phyloP scores from a whole-genome alignment of 352 stramenopile genomes.

The Phytopythium mirpurense region DNA sequence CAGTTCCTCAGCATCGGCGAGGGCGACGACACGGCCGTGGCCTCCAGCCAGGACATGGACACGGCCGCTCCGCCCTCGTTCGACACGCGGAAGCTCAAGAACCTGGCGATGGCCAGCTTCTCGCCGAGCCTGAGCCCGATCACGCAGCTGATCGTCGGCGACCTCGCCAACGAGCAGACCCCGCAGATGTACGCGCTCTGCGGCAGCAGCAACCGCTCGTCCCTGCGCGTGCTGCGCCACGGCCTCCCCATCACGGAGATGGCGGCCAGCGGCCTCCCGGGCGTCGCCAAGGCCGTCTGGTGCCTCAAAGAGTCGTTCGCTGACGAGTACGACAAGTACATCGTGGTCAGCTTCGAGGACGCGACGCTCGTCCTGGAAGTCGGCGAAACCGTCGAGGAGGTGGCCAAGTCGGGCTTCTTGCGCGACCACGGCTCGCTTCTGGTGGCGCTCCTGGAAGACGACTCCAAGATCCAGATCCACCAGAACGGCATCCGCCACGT shows the following conservation, averaged over 20 bases:
- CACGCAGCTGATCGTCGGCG: slow-evolving; percentile 94
- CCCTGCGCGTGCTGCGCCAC: slow-evolving; percentile 94
- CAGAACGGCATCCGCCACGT: slow-evolving; percentile 95
- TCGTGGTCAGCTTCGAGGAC: slow-evolving; percentile 99
- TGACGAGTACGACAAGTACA: slow-evolving; percentile 89
- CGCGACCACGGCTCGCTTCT: slow-evolving; percentile 94
- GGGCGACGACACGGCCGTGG: slow-evolving; percentile 78
- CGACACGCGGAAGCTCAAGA: slow-evolving; percentile 83
- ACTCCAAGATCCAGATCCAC: slow-evolving; percentile 96
- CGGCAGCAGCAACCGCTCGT: slow-evolving; percentile 90
- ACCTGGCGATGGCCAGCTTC: slow-evolving; percentile 75
- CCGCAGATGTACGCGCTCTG: slow-evolving; percentile 97
- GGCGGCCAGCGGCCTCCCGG: slow-evolving; percentile 93
- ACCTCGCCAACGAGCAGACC: slow-evolving; percentile 93
- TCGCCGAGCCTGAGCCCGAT: slow-evolving; percentile 90
- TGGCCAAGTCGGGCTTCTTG: slow-evolving; percentile 94
- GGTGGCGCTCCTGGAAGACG: slow-evolving; percentile 92
- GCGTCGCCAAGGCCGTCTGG: slow-evolving; percentile 94
- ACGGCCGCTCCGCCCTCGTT: slow-evolving; percentile 61
- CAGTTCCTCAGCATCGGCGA: slow-evolving; percentile 97
- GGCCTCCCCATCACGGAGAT: slow-evolving; percentile 96
- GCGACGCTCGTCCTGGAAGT: slow-evolving; percentile 97
- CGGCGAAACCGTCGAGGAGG: slow-evolving; percentile 97
- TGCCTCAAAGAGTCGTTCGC: slow-evolving; percentile 89
- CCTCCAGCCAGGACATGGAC: slow-evolving; percentile 71